phyloP scores from a whole-genome alignment of 306 rosid genomes.

The Glycyrrhiza uralensis region DNA sequence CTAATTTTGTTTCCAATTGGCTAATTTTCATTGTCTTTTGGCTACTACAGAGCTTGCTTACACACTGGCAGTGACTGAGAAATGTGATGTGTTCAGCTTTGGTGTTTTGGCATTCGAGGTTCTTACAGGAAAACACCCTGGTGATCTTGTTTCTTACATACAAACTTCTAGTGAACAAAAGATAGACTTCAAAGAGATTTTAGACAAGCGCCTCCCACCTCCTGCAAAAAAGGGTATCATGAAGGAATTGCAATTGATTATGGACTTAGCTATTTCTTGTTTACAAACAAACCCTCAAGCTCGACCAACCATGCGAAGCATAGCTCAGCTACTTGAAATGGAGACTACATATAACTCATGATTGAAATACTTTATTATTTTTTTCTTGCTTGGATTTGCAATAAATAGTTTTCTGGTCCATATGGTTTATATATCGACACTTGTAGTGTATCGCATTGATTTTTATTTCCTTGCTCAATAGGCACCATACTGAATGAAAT shows the following conservation, averaged over 20 bases:
- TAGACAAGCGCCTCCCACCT: slow-evolving; percentile 27
- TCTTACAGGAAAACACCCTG: slow-evolving; percentile 36
- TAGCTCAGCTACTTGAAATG: slow-evolving; percentile 23
- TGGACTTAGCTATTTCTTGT: slow-evolving; percentile 23
- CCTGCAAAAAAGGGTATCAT: neutral
- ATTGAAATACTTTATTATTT: neutral
- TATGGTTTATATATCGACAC: neutral
- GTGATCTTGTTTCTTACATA: slow-evolving; percentile 36
- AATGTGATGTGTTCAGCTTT: slow-evolving; percentile 42
- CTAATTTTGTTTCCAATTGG: neutral
- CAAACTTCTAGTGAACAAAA: slow-evolving; percentile 3
- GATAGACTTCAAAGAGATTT: slow-evolving; percentile 20
- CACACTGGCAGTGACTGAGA: slow-evolving; percentile 33
- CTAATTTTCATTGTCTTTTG: neutral
- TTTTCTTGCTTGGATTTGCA: neutral
- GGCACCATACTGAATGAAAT: too few species aligned
- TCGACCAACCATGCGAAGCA: slow-evolving; percentile 34
- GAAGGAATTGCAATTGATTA: slow-evolving; percentile 20
- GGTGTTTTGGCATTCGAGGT: slow-evolving; percentile 35
- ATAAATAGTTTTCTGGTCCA: neutral
- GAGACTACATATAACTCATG: neutral
- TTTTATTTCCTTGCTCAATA: too few species aligned
- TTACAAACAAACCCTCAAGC: slow-evolving; percentile 18
- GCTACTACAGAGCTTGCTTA: slow-evolving; percentile 34
- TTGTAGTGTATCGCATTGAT: neutral